Evolutionary conservation across 345 rosid species (phyloP).

Genomic region (Aethionema arabicum): DNA sequence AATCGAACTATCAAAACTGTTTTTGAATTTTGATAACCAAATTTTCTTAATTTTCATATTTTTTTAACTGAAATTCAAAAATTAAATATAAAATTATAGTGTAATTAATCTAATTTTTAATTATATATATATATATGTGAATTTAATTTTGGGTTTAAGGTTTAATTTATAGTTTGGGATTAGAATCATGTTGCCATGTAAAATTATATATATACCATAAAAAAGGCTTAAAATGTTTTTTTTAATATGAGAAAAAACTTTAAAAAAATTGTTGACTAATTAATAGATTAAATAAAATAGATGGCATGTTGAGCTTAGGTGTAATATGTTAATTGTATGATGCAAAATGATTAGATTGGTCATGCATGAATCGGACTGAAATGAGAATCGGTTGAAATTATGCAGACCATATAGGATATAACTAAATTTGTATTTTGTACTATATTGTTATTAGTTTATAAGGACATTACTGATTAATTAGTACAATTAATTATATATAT

Average conservation of each 20-base stretch:
- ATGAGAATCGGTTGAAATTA: constrained; percentile 12
- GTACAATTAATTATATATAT: background rate
- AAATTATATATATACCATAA: background rate
- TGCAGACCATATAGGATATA: constrained; percentile 5
- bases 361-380: constrained; percentile 26
- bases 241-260: background rate
- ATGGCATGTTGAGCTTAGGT: constrained; percentile 18
- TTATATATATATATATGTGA: no score
- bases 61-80: no score
- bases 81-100: no score
- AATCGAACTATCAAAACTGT: no score
- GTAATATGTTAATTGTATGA: constrained; percentile 2
- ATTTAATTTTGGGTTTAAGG: no score
- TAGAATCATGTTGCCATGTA: no score
- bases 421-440: no score
- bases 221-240: background rate
- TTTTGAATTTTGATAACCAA: no score
- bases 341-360: constrained; percentile 12
- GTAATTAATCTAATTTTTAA: no score
- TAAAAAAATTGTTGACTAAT: constrained; percentile 23
- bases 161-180: no score
- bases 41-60: no score
- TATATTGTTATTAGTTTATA: background rate
- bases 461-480: constrained; percentile 2
- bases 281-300: constrained; percentile 7